Evolutionary conservation across 345 rosid species (phyloP), one percentile per base, ranked within the genome.

Genomic region (Bretschneidera sinensis): DNA sequence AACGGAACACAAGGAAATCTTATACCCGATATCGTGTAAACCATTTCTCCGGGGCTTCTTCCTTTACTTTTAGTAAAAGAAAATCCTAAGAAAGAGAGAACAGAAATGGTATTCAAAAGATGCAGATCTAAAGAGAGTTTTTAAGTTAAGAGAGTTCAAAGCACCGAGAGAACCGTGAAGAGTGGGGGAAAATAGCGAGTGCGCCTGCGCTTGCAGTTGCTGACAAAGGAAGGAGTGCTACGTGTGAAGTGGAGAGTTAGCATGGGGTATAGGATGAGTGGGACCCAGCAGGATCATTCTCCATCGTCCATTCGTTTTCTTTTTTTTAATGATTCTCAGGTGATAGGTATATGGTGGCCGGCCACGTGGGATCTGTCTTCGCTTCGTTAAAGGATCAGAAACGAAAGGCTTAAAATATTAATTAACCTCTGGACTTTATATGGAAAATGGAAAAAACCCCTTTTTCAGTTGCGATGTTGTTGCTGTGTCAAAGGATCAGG

Each of bases 1-100:
- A 82, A 69, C 13, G 88, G 80, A 43, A 69, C 74, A 25, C 57
- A 71, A 8, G 85, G 76, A 48, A 84, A 73, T 18, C 83, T 84
- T 39, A 75, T 72, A 52, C 92, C 88, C 14, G 94, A 68, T 7
- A 82, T 28, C 1, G 96, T 60, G 61, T 76, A 78, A 61, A 73
- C 88, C 98, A 89, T 89, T 72, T 55, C 45, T 50, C 24, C 21
- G n/a, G n/a, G n/a, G n/a, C n/a, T n/a, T 39, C 11, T 13, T 11
- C 16, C 10, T 13, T 39, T 13, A 4, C 15, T 39, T 2, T 5
- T 1, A 39, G 45, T 4, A 31, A 31, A 9, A 31, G 24, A 43
- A 59, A 55, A 62, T 47, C 23, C 21, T 43, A 51, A 39, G 63
- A 21, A 43, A 24, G n/a, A n/a, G n/a, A 24, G n/a, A 64, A 54